phyloP scores from a whole-genome alignment of 768 basidiomycete species.

The Panellus pusillus region DNA sequence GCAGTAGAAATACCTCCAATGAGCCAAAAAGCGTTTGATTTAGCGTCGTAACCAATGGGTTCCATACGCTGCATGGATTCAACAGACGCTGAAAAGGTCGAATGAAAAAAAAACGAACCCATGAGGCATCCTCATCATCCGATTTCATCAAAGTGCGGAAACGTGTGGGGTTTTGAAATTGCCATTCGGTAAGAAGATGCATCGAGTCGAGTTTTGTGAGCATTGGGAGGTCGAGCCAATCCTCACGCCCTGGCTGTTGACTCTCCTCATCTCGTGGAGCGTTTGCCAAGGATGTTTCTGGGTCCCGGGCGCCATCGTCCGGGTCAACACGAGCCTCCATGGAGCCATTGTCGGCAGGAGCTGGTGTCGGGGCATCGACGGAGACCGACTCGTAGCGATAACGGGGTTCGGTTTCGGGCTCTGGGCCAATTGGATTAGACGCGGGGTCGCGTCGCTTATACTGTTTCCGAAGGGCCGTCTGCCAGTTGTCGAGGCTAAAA shows the following conservation, averaged over 20 bases:
- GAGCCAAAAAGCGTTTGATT: slow-evolving; percentile 80
- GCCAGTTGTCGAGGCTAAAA: slow-evolving; percentile 73
- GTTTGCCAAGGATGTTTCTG: slow-evolving; percentile 1
- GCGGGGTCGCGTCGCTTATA: slow-evolving; percentile 72
- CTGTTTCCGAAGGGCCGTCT: slow-evolving; percentile 73
- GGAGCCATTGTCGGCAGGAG: slow-evolving; percentile 27
- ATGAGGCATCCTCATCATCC: slow-evolving; percentile 74
- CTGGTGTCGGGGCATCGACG: slow-evolving; percentile 21
- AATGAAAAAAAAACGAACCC: slow-evolving; percentile 52
- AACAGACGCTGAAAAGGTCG: neutral
- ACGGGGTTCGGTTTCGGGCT: slow-evolving; percentile 39
- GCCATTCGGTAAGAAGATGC: slow-evolving; percentile 79
- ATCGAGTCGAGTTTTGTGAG: slow-evolving; percentile 73
- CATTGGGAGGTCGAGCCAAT: slow-evolving; percentile 75
- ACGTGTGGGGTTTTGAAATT: slow-evolving; percentile 76
- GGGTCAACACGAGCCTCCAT: slow-evolving; percentile 14
- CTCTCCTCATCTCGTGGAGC: slow-evolving; percentile 5
- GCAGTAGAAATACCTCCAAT: slow-evolving; percentile 63
- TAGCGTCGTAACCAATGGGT: slow-evolving; percentile 81
- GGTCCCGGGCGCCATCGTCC: neutral
- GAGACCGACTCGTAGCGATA: slow-evolving; percentile 24
- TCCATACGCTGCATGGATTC: slow-evolving; percentile 63
- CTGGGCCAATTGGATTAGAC: slow-evolving; percentile 71
- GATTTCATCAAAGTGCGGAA: slow-evolving; percentile 72
- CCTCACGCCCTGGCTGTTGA: slow-evolving; percentile 43